Conservation (phyloP, 441 rosid species). For the Populus trichocarpa region DNA sequence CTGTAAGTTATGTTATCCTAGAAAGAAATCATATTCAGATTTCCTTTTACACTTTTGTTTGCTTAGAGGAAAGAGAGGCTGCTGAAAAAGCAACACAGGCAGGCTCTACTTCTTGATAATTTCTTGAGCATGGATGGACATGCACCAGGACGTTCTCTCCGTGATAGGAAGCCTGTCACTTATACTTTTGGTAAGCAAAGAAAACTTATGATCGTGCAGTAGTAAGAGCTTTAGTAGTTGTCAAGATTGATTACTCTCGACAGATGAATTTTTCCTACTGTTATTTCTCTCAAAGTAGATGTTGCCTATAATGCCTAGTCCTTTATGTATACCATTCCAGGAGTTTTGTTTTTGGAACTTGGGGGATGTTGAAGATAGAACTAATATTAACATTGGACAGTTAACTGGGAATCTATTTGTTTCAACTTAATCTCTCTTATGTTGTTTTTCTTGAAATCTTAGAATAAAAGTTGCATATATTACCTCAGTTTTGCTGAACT, state of each 20-base stretch:
- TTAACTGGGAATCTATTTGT: not conserved
- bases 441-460: not conserved
- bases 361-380: not conserved
- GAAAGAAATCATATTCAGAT: not conserved
- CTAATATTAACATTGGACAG: not conserved
- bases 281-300: not conserved
- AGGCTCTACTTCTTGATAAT: conserved; percentile 92
- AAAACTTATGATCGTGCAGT: not conserved
- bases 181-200: conserved; percentile 87
- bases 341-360: not conserved
- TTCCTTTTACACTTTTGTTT: conserved; percentile 14
- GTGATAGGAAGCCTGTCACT: conserved; percentile 96
- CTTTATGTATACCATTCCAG: not conserved
- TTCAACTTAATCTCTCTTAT: not conserved
- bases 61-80: conserved; percentile 86
- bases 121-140: conserved; percentile 72
- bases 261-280: not conserved
- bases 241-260: not conserved
- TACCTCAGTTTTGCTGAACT: not conserved
- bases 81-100: conserved; percentile 96
- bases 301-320: not conserved
- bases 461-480: not conserved
- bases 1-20: conserved; percentile 13
- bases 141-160: conserved; percentile 90
- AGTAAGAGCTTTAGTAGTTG: not conserved